These are phyloP conservation scores for Cystobasidium tubakii DNA, from an alignment of 768 basidiomycete genomes.

Conservation along the genomic window DNA sequence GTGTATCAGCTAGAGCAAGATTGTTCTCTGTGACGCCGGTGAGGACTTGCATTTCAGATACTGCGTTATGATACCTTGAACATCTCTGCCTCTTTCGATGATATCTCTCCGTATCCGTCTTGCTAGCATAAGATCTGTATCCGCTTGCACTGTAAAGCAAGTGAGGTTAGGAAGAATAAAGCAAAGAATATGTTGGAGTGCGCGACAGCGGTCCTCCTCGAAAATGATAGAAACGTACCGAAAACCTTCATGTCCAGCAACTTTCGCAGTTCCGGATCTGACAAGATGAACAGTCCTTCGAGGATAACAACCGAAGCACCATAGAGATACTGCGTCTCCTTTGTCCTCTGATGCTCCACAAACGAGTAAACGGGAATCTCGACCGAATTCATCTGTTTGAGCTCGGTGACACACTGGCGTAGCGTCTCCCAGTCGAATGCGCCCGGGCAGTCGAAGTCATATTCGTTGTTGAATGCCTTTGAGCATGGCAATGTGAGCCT, in stretches of 20 bases:
- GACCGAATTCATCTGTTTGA: slow-evolving; percentile 63
- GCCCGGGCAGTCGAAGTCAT: slow-evolving; percentile 87
- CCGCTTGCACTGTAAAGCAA: slow-evolving; percentile 64
- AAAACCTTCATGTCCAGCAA: slow-evolving; percentile 61
- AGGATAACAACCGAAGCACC: slow-evolving; percentile 48
- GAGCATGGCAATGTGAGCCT: too few relatives aligned
- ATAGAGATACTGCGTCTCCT: slow-evolving; percentile 54
- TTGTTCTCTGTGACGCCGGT: not conserved
- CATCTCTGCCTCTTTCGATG: slow-evolving; percentile 74
- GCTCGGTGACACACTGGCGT: slow-evolving; percentile 75
- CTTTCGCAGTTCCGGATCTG: slow-evolving; percentile 68
- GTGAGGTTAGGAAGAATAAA: not conserved
- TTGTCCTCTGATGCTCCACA: slow-evolving; percentile 71
- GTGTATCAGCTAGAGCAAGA: not conserved
- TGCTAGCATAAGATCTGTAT: slow-evolving; percentile 95
- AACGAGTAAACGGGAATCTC: slow-evolving; percentile 96
- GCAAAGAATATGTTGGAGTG: not conserved
- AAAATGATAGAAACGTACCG: slow-evolving; percentile 2
- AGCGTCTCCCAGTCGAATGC: slow-evolving; percentile 87
- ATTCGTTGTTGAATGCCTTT: slow-evolving; percentile 47
- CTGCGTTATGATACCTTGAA: slow-evolving; percentile 62
- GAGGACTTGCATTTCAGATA: slow-evolving; percentile 91
- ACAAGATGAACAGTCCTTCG: slow-evolving; percentile 86
- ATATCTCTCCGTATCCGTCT: slow-evolving; percentile 76
- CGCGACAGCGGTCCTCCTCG: too few relatives aligned